These are phyloP conservation scores for Musa acuminata DNA, from an alignment of 176 grass and related monocot genomes.

Conservation along the genomic window DNA sequence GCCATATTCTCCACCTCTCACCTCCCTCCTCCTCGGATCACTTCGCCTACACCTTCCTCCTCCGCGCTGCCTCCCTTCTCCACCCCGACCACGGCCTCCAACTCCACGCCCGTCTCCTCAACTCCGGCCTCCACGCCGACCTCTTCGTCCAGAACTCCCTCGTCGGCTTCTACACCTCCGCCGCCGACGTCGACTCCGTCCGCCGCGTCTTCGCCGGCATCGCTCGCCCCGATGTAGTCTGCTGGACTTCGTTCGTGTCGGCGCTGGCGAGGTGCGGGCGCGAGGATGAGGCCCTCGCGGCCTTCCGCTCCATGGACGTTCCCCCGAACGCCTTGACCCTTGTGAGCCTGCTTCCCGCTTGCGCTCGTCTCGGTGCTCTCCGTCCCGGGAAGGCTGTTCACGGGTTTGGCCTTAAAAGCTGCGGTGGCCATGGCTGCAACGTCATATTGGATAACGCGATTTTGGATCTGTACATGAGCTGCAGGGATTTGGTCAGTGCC, in stretches of 20 bases:
- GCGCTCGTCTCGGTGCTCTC: conserved; percentile 29
- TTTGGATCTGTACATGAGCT: conserved; percentile 35
- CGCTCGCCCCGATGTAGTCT: conserved; percentile 25
- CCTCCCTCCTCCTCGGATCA: not conserved
- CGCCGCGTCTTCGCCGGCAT: conserved; percentile 16
- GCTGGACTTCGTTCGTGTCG: conserved; percentile 43
- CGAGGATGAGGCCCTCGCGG: conserved; percentile 32
- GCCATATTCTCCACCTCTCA: not conserved
- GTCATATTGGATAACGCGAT: conserved; percentile 38
- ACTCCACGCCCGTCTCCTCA: conserved; percentile 42
- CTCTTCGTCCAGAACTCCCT: conserved; percentile 35
- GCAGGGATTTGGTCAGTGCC: conserved; percentile 22
- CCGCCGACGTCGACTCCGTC: conserved; percentile 1
- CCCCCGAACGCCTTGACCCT: conserved; percentile 38
- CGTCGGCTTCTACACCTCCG: conserved; percentile 32
- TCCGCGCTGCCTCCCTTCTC: not conserved
- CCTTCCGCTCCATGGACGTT: conserved; percentile 36
- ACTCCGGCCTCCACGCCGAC: conserved; percentile 34
- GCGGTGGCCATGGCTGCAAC: conserved; percentile 25
- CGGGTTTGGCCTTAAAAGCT: conserved; percentile 32
- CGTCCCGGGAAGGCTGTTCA: conserved; percentile 21
- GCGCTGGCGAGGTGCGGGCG: conserved; percentile 34
- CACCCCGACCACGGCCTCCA: conserved; percentile 22
- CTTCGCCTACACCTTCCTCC: not conserved
- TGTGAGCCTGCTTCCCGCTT: conserved; percentile 44